phyloP scores from a whole-genome alignment of 1,284 basidiomycete genomes.

The Ceratobasidium sp. region DNA sequence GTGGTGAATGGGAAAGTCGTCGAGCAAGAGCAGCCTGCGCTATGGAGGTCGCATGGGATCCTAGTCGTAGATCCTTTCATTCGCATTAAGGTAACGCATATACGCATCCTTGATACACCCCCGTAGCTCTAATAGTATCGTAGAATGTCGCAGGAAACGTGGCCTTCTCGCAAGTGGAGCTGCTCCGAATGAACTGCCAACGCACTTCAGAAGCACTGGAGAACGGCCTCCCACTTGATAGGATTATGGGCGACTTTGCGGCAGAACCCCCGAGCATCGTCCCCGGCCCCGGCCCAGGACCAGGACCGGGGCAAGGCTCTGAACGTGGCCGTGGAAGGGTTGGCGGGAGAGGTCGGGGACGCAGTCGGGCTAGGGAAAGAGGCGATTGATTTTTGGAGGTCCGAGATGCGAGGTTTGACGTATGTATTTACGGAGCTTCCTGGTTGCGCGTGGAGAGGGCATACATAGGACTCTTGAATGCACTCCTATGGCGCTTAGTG shows the following conservation, averaged over 20 bases:
- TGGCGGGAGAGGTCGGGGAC: constrained; percentile 30
- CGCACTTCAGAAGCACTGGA: constrained; percentile 31
- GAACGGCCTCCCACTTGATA: constrained; percentile 29
- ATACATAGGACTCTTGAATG: too few relatives aligned
- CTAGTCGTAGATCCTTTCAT: constrained; percentile 67
- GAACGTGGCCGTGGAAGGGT: constrained; percentile 22
- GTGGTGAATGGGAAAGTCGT: constrained; percentile 22
- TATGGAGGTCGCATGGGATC: constrained; percentile 53
- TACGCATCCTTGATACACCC: not conserved
- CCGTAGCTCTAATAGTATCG: not conserved
- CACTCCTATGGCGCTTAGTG: too few relatives aligned
- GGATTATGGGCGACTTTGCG: constrained; percentile 42
- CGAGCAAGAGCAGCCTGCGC: constrained; percentile 42
- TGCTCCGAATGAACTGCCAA: constrained; percentile 40
- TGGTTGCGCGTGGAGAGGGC: too few relatives aligned
- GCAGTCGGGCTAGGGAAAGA: not conserved
- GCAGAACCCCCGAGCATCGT: constrained; percentile 3
- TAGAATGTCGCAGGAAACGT: constrained; percentile 44
- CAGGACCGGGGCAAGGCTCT: not conserved
- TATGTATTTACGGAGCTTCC: too few relatives aligned
- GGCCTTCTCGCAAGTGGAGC: constrained; percentile 31
- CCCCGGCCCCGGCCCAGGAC: not conserved
- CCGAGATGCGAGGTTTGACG: too few relatives aligned
- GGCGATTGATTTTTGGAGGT: constrained; percentile 10
- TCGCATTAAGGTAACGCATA: constrained; percentile 59